Percentiles rank a stretch among this genome's conserved stretches.
Evolutionary conservation across 2,329 filamentous ascomycete genomes (phyloP).

Genomic region (Colletotrichum sp.): DNA sequence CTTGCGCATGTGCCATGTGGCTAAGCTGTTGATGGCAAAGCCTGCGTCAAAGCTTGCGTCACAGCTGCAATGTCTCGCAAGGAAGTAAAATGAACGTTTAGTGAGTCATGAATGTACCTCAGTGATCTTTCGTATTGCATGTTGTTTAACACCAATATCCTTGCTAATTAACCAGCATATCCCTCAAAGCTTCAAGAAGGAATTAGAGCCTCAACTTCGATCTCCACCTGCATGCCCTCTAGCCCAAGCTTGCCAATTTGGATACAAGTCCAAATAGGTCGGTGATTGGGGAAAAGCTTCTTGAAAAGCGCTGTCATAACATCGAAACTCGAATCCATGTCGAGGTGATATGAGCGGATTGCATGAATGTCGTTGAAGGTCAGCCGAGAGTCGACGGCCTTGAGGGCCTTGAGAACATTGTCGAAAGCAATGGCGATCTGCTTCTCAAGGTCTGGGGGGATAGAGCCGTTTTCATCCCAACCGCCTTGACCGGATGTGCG

Average conservation of each 20-base stretch:
- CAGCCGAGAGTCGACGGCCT: slow-evolving; percentile 34
- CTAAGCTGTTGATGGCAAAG: background rate
- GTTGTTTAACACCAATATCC: background rate
- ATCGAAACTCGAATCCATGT: slow-evolving; percentile 31
- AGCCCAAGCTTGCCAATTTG: slow-evolving; percentile 52
- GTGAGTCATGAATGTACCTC: background rate
- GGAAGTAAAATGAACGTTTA: background rate
- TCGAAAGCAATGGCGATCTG: slow-evolving; percentile 45
- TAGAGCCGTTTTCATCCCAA: slow-evolving; percentile 23
- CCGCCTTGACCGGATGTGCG: slow-evolving; percentile 32
- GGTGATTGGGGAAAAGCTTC: slow-evolving; percentile 56
- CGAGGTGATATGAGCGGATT: slow-evolving; percentile 28
- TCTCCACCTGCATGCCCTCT: slow-evolving; percentile 61
- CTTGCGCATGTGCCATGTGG: background rate
- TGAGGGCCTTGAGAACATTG: slow-evolving; percentile 28
- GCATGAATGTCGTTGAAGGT: slow-evolving; percentile 30
- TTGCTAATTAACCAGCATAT: background rate
- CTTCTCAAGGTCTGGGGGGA: slow-evolving; percentile 29
- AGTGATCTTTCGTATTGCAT: background rate
- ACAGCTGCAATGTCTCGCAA: background rate
- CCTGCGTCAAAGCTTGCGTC: background rate
- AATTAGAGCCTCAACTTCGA: slow-evolving; percentile 55
- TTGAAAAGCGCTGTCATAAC: slow-evolving; percentile 51
- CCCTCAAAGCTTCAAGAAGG: background rate
- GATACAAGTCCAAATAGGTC: slow-evolving; percentile 59